These are phyloP conservation scores for Apiotrichum veenhuisii DNA, from an alignment of 1,284 basidiomycete genomes.

Conservation along the genomic window DNA sequence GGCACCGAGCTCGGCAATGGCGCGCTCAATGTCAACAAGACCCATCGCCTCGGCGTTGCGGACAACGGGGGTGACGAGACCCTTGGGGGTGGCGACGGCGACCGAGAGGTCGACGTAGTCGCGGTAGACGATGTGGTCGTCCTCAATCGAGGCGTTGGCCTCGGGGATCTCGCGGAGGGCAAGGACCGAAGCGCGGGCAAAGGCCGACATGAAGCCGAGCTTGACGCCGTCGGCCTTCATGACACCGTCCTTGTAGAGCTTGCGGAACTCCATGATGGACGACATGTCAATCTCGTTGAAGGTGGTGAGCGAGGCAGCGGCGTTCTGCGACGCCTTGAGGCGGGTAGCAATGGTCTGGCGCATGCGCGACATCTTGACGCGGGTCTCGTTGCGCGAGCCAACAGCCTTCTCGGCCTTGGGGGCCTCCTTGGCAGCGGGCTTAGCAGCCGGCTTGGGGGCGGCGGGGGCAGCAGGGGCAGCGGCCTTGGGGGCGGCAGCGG, in stretches of 20 bases:
- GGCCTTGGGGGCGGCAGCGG: background rate
- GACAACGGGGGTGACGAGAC: conserved; percentile 93
- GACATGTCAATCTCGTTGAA: conserved; percentile 99
- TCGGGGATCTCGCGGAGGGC: conserved; percentile 89
- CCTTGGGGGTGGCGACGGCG: conserved; percentile 96
- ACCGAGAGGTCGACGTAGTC: conserved; percentile 94
- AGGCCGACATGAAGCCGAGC: conserved; percentile 97
- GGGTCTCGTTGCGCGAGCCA: conserved; percentile 69
- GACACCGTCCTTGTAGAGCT: conserved; percentile 90
- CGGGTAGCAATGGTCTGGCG: conserved; percentile 94
- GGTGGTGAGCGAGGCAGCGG: conserved; percentile 92
- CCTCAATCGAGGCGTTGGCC: conserved; percentile 92
- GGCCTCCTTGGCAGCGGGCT: conserved; percentile 25
- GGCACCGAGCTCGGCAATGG: conserved; percentile 77
- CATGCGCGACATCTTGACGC: conserved; percentile 98
- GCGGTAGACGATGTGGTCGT: conserved; percentile 87
- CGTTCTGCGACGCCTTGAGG: conserved; percentile 96
- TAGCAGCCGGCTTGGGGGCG: conserved; percentile 17
- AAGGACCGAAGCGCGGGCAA: conserved; percentile 79
- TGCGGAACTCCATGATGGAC: conserved; percentile 86
- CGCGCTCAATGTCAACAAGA: conserved; percentile 88
- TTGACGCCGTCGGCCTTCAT: conserved; percentile 93
- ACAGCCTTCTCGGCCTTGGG: conserved; percentile 22
- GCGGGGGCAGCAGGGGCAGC: conserved; percentile 1
- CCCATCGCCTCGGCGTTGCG: conserved; percentile 83